Base-by-base conservation (phyloP, 2,329 filamentous ascomycete genomes). In the Shiraia bambusicola region DNA sequence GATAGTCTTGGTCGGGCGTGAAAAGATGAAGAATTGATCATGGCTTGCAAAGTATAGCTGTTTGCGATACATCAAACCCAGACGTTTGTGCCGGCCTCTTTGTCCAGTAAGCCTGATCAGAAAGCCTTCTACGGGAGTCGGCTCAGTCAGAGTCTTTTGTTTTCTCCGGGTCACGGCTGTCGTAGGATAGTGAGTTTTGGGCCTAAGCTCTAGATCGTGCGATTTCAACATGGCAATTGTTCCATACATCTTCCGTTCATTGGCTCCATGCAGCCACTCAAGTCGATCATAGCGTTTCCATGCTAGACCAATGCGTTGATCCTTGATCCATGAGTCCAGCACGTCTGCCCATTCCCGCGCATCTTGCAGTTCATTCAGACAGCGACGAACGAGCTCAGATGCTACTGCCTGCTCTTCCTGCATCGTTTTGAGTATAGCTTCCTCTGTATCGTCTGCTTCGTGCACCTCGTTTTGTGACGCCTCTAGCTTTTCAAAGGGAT, bases 211-310 rank as follows among this genome's bases (percentile, higher is more conserved):
- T 12, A 86, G 74, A 36, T 86, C 82, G 57, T 86, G 82, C 2
- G 82, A 81, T 35, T 75, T 77, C 49, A 79, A 72, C 82, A 86
- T 84, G 24, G 80, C 83, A 49, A 86, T 80, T 0, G 81, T 79
- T 26, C 83, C 83, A 49, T 84, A 84, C 82, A 86, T 86, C 46
- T 79, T 80, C 50, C 81, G 76, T 58, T 86, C 83, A 38, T 84
- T 82, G 9, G 72, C 71, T 12, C 83, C 83, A 61, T 83, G 76
- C 4, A 86, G 72, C 83, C 83, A 86, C 65, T 86, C 83, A 12
- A 86, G 69, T 16, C 83, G 75, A 55, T 86, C 83, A 56, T 86
- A 86, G 32, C 83, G 74, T 63, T 82, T 83, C 83, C 83, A 86
- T 3, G 81, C 82, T 34, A 86, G 72, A 3, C 83, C 83, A 59